These are phyloP conservation scores for Harringtonia aguacate DNA, from an alignment of 2,329 filamentous ascomycete species.

Conservation along the genomic window DNA sequence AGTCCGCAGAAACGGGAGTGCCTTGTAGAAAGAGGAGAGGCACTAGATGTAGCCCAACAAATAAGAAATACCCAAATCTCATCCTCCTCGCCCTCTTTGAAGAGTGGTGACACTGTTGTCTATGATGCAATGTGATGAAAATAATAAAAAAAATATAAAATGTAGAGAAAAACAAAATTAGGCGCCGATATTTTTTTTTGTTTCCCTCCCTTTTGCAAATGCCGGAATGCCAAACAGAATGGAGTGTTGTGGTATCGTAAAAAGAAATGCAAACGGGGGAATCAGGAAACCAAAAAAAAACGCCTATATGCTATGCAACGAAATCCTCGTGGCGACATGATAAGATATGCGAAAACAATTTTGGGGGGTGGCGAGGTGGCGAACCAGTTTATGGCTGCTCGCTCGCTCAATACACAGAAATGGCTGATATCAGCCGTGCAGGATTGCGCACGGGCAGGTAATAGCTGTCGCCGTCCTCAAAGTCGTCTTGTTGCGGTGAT, in stretches of 20 bases:
- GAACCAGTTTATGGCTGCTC: background rate
- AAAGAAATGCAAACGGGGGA: background rate
- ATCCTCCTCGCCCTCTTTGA: background rate
- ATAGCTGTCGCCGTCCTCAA: constrained; percentile 38
- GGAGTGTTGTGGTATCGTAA: background rate
- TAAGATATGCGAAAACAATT: background rate
- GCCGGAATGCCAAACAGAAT: constrained; percentile 4
- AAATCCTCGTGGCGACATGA: constrained; percentile 1
- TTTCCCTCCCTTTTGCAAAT: constrained; percentile 2
- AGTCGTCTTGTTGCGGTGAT: constrained; percentile 23
- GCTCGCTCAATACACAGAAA: constrained; percentile 41
- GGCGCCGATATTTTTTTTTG: constrained; percentile 2
- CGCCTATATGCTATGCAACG: background rate
- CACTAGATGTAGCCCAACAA: background rate
- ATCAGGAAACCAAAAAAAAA: background rate
- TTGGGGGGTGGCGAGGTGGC: background rate
- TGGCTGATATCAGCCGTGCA: constrained; percentile 39
- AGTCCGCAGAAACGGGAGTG: too few relatives aligned
- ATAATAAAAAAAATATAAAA: background rate
- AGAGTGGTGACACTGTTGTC: constrained; percentile 9
- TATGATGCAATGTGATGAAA: background rate
- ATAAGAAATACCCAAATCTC: background rate
- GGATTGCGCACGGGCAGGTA: constrained; percentile 43
- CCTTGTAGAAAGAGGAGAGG: background rate
- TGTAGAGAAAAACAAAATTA: background rate